Percentiles rank a stretch among this genome's conserved stretches.
These are phyloP conservation scores for Tolypocladium endophyticum DNA, from an alignment of 2,329 filamentous ascomycete species.

Conservation along the genomic window DNA sequence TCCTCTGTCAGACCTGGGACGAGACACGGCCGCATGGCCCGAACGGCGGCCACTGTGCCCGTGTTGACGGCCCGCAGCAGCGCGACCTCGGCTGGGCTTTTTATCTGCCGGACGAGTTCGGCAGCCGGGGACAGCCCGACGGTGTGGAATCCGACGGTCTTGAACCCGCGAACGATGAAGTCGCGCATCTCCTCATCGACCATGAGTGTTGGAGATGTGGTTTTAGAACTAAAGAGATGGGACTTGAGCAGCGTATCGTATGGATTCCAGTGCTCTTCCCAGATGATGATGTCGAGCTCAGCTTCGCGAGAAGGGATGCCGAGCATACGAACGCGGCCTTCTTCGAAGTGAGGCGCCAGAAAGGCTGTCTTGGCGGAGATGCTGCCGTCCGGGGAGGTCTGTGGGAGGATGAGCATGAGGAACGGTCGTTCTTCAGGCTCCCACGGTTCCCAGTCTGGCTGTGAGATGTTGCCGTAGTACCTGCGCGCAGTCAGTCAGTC, in stretches of 20 bases:
- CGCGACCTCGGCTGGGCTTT: constrained; percentile 22
- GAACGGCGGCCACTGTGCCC: constrained; percentile 45
- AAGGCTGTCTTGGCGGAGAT: background rate
- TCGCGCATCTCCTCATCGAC: background rate
- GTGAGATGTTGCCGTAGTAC: background rate
- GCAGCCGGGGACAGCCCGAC: background rate
- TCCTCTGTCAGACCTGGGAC: background rate
- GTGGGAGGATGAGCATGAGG: background rate
- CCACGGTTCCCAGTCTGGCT: background rate
- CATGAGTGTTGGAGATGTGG: background rate
- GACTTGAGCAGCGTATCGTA: background rate
- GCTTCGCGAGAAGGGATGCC: background rate
- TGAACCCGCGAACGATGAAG: background rate
- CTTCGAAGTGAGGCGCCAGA: background rate
- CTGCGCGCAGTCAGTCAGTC: background rate
- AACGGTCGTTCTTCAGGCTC: background rate
- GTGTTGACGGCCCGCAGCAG: constrained; percentile 53
- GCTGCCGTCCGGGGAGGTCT: background rate
- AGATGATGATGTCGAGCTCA: background rate
- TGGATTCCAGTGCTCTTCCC: background rate
- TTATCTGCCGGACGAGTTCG: background rate
- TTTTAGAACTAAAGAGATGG: background rate
- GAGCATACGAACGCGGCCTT: background rate
- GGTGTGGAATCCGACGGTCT: background rate
- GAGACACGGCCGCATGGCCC: background rate